Percentiles rank a stretch among this genome's conserved stretches.
These are phyloP conservation scores for Talinum fruticosum DNA, from an alignment of 148 eudicot species.

Conservation along the genomic window DNA sequence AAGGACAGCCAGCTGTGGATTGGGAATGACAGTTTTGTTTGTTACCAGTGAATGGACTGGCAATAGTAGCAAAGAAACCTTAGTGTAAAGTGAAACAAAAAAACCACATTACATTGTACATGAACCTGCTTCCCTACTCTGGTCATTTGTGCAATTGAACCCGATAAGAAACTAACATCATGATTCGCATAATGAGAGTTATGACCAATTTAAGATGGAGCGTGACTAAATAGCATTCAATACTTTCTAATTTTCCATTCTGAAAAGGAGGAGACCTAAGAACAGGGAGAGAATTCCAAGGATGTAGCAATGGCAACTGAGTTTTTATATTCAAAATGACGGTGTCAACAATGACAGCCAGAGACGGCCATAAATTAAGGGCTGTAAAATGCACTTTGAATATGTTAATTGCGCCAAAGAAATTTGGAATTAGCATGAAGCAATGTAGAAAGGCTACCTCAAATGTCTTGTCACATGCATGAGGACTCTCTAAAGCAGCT, in stretches of 20 bases:
- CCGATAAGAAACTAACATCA: not conserved
- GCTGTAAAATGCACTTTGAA: too few relatives aligned
- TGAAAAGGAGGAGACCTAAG: not conserved
- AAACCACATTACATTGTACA: not conserved
- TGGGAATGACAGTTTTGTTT: not conserved
- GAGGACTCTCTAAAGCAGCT: slow-evolving; percentile 81
- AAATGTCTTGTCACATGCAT: slow-evolving; percentile 93
- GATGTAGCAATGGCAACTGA: not conserved
- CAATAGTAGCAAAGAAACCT: not conserved
- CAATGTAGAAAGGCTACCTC: slow-evolving; percentile 47
- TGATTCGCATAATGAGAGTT: not conserved
- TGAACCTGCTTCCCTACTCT: not conserved
- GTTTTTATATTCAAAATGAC: not conserved
- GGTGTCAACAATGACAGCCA: not conserved
- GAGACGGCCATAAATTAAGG: not conserved
- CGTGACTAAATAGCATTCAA: too few relatives aligned
- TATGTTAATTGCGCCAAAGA: too few relatives aligned
- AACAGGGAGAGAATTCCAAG: not conserved
- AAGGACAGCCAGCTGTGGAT: not conserved
- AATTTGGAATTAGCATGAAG: too few relatives aligned
- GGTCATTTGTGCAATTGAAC: not conserved
- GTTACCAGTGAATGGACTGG: not conserved
- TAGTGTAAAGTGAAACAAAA: not conserved
- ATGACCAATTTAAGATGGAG: not conserved
- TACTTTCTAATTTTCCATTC: not conserved